Base-by-base conservation (phyloP, 495 filamentous ascomycete species). In the Podospora fimiseda region DNA sequence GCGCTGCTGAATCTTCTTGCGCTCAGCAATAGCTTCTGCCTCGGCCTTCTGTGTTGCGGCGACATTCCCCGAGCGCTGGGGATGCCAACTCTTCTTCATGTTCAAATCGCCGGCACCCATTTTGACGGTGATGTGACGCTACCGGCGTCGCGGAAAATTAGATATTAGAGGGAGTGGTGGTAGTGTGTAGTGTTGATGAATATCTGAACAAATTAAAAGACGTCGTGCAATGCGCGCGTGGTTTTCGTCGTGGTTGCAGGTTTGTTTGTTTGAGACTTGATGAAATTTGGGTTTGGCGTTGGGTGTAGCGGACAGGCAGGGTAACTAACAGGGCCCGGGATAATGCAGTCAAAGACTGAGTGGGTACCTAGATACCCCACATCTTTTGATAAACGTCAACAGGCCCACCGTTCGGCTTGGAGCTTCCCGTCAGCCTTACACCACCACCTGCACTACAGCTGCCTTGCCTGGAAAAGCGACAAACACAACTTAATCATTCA, bases 71-170 rank as follows among this genome's bases (percentile, higher is more conserved):
- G 64, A 65, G 18, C 66, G 61, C 46, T 66, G 63, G 63, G 61
- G 63, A 65, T 98, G 92, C 87, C 91, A 98, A 76, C 87, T 92
- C 78, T 99, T 99, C 74, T 99, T 99, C 60, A 95, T 73, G 60
- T 96, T 95, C 64, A 96, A 74, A 75, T 95, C 89, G 60, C 87
- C 86, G 48, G 65, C 62, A 74, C 87, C 84, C 88, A 92, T 92
- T 50, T 78, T 88, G 73, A 61, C 58, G 61, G 65, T 54, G 55
- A n/a, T n/a, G 63, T 52, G 50, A 43, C 48, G 36, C 57, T 51
- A 51, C 45, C 56, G 54, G 43, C 21, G 57, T 52, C 48, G 27
- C 27, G 40, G 48, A 40, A 27, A n/a, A n/a, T n/a, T n/a, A n/a
- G n/a, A n/a, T n/a, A n/a, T 9, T 18, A 30, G 19, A n/a, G 18